Conservation (phyloP, 345 rosid species). For the Camelina neglecta region DNA sequence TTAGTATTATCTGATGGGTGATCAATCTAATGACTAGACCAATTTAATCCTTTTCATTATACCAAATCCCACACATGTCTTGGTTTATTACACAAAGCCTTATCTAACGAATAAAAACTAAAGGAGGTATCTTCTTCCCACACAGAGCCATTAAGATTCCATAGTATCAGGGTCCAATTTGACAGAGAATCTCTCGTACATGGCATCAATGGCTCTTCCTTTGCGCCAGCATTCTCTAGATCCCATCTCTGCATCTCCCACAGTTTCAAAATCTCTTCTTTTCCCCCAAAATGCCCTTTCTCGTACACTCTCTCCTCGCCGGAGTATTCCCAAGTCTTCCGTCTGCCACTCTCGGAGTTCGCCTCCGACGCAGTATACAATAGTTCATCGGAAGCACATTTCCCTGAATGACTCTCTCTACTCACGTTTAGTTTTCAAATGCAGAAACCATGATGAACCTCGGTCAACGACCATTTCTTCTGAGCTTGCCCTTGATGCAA, state of each 20-base stretch:
- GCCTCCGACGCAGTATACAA: constrained; percentile 1
- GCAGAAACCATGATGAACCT: constrained; percentile 32
- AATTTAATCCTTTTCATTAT: neutral
- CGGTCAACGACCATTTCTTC: constrained; percentile 29
- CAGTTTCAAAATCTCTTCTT: constrained; percentile 21
- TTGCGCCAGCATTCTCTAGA: constrained; percentile 27
- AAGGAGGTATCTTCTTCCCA: constrained; percentile 5
- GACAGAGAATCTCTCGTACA: constrained; percentile 37
- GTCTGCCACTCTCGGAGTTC: neutral
- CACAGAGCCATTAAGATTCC: constrained; percentile 13
- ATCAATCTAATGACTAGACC: neutral
- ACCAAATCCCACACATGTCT: constrained; percentile 5
- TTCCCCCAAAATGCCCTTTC: constrained; percentile 26
- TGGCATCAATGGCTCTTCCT: constrained; percentile 41
- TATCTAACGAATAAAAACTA: neutral
- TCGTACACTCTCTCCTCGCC: constrained; percentile 15
- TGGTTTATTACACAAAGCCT: neutral
- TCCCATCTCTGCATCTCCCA: constrained; percentile 26
- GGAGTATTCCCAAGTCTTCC: constrained; percentile 22
- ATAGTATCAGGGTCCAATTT: constrained; percentile 25
- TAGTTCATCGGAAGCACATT: constrained; percentile 7
- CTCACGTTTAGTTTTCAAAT: constrained; percentile 34
- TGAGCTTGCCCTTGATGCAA: constrained; percentile 26
- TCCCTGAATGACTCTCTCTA: constrained; percentile 8
- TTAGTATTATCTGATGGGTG: neutral